phyloP scores from a whole-genome alignment of 306 rosid species.

The Gleditsia sinensis region DNA sequence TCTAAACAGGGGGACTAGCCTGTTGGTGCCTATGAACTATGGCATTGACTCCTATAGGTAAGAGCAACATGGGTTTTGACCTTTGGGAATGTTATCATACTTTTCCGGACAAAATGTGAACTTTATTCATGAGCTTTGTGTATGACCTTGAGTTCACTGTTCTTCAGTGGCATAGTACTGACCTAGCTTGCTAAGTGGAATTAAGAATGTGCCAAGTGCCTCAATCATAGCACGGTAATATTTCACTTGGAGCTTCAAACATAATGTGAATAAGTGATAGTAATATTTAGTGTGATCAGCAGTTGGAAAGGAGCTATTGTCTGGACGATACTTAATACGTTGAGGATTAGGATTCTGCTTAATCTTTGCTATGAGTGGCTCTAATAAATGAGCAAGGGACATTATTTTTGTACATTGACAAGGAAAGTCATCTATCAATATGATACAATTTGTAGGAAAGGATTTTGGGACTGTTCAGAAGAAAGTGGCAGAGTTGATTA shows the following conservation, averaged over 20 bases:
- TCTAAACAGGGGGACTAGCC: not conserved
- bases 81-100: slow-evolving; percentile 12
- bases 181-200: slow-evolving; percentile 6
- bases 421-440: slow-evolving; percentile 25
- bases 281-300: slow-evolving; percentile 6
- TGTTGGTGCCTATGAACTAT: not conserved
- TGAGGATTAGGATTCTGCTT: slow-evolving; percentile 11
- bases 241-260: not conserved
- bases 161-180: slow-evolving; percentile 21
- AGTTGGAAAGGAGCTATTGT: slow-evolving; percentile 2
- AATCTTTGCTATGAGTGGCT: slow-evolving; percentile 1
- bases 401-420: slow-evolving; percentile 15
- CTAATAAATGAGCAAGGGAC: not conserved
- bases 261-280: not conserved
- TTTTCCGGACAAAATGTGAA: not conserved
- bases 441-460: slow-evolving; percentile 56
- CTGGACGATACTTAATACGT: not conserved
- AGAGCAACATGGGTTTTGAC: slow-evolving; percentile 23
- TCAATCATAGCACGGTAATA: not conserved
- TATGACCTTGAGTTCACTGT: slow-evolving; percentile 9
- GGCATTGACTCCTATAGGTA: not conserved
- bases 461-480: slow-evolving; percentile 77
- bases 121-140: not conserved
- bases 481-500: slow-evolving; percentile 79
- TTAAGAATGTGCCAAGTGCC: not conserved